Base-by-base conservation (phyloP, 345 rosid genomes). In the Bretschneidera sinensis region DNA sequence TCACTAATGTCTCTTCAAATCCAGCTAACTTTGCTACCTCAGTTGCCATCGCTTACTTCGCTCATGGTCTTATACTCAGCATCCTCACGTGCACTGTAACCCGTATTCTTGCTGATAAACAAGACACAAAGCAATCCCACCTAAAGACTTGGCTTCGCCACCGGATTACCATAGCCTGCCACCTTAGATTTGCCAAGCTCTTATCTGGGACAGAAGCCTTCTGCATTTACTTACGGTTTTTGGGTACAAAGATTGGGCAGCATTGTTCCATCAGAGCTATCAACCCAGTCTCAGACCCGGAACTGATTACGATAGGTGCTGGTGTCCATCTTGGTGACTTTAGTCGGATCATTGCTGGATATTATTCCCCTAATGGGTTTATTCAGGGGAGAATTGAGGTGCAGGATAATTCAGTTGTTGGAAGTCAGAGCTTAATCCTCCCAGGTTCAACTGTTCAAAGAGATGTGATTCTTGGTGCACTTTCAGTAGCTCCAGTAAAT, bases 321-420 rank as follows among this genome's bases (percentile, higher is more conserved):
- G 88, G 91, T 13, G 88, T 83, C 24, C 91, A 85, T 70, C 80
- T 83, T 16, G 91, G 88, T 50, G 91, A 85, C 73, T 83, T 85
- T 24, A 74, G 89, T 58, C 28, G 83, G 62, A 70, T 84, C 10
- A 64, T 84, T 65, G 17, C 79, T 1, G 78, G 82, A 33, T 77
- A 67, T 70, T 81, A 79, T 56, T 67, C 83, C 50, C 39, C 66
- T 1, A 35, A 9, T 10, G 91, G 91, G 43, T 72, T 76, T 28
- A 55, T 62, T 45, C 58, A 49, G 17, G 63, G 68, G 39, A 75
- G 63, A 56, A 45, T 81, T 52, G 76, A 77, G 61, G 79, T 85
- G 55, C 74, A 80, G 51, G 77, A 81, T 48, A 85, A 81, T 54
- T 76, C 86, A 19, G 88, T 83, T 6, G 69, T 85, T 21, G 88